Percentiles rank a stretch among this genome's conserved stretches.
phyloP scores from a whole-genome alignment of 371 early-diverging fungal genomes.

The Circinella minor region DNA sequence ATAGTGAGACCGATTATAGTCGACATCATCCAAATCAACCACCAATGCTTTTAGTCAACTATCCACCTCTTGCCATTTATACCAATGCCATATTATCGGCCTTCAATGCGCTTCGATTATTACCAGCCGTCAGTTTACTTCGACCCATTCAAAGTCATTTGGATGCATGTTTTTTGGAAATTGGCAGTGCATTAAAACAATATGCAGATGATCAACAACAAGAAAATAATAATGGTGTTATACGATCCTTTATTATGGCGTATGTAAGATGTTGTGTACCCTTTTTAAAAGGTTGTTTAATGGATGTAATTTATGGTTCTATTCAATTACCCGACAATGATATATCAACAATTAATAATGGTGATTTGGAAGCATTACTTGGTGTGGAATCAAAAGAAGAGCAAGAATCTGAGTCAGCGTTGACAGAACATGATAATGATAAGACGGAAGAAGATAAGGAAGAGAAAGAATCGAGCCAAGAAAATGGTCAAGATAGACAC shows the following conservation, averaged over 20 bases:
- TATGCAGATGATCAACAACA: conserved; percentile 35
- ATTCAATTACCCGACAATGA: conserved; percentile 10
- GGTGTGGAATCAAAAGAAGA: conserved; percentile 22
- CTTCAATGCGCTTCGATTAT: conserved; percentile 70
- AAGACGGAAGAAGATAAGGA: background rate
- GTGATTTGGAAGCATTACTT: conserved; percentile 31
- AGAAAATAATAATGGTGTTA: conserved; percentile 18
- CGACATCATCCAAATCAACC: conserved; percentile 36
- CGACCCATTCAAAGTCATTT: conserved; percentile 31
- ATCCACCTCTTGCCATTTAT: conserved; percentile 73
- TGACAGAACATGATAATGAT: background rate
- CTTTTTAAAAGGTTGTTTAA: conserved; percentile 44
- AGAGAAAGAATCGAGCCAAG: too few species aligned
- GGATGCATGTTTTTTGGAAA: conserved; percentile 39
- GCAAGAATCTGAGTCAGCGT: background rate
- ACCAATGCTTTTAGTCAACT: conserved; percentile 64
- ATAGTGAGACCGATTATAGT: background rate
- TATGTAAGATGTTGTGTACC: conserved; percentile 54
- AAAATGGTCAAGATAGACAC: too few species aligned
- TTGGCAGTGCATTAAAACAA: conserved; percentile 49
- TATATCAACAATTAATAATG: conserved; percentile 11
- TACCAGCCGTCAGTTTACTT: conserved; percentile 55
- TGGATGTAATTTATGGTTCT: conserved; percentile 49
- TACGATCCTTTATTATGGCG: conserved; percentile 43
- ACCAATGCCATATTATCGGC: conserved; percentile 68